phyloP scores from a whole-genome alignment of 768 basidiomycete genomes.

The Mycena sanguinolenta region DNA sequence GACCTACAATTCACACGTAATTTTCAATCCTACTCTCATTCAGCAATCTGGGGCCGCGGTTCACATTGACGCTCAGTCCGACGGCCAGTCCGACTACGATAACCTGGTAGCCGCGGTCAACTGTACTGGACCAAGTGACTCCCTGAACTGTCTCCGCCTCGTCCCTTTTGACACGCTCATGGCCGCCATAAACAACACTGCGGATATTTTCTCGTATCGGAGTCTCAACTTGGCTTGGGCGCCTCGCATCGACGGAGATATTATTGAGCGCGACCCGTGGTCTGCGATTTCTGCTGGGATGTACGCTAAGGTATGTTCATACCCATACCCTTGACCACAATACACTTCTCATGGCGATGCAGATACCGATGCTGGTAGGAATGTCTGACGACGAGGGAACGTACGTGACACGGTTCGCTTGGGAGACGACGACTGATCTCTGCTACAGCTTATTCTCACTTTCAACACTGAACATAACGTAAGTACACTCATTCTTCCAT shows the following conservation, averaged over 20 bases:
- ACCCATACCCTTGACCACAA: too few relatives aligned
- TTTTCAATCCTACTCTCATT: not conserved
- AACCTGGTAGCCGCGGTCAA: slow-evolving; percentile 19
- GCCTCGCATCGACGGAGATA: slow-evolving; percentile 55
- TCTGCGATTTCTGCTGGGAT: slow-evolving; percentile 49
- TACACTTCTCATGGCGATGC: slow-evolving; percentile 5
- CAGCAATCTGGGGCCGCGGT: slow-evolving; percentile 12
- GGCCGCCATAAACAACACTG: slow-evolving; percentile 48
- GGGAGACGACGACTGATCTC: too few relatives aligned
- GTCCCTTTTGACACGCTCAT: slow-evolving; percentile 46
- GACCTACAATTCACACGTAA: too few relatives aligned
- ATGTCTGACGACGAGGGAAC: slow-evolving; percentile 59
- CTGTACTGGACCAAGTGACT: slow-evolving; percentile 45
- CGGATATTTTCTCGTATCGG: slow-evolving; percentile 46
- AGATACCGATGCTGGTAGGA: slow-evolving; percentile 49
- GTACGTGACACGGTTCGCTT: too few relatives aligned
- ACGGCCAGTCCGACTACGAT: slow-evolving; percentile 20
- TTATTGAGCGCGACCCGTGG: slow-evolving; percentile 50
- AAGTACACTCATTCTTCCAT: not conserved
- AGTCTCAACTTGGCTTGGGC: slow-evolving; percentile 51
- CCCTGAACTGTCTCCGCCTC: slow-evolving; percentile 49
- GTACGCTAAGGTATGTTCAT: slow-evolving; percentile 48
- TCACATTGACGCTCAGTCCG: not conserved
- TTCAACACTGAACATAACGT: slow-evolving; percentile 19
- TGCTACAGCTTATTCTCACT: slow-evolving; percentile 35